phyloP scores from a whole-genome alignment of 2,329 filamentous ascomycete genomes.

The Diaporthe capsici region DNA sequence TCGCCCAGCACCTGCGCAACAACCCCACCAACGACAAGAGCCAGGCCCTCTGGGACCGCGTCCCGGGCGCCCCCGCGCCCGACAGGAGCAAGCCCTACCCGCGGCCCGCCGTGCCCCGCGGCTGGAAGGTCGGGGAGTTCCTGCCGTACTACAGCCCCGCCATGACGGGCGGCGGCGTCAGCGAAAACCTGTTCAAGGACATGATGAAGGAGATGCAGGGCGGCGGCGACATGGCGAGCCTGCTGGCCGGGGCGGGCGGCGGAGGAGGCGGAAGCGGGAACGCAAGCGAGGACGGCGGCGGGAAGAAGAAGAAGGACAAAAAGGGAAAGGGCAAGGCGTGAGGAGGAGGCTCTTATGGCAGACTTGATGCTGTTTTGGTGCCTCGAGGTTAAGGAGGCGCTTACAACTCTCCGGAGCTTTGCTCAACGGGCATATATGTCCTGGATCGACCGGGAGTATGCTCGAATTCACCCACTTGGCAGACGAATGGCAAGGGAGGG shows the following conservation, averaged over 20 bases:
- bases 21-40: constrained; percentile 82
- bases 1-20: constrained; percentile 80
- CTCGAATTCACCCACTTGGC: background rate
- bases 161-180: constrained; percentile 92
- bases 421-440: too few species aligned
- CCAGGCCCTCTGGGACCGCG: constrained; percentile 77
- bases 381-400: background rate
- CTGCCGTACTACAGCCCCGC: constrained; percentile 91
- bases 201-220: constrained; percentile 94
- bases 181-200: constrained; percentile 94
- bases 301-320: constrained; percentile 63
- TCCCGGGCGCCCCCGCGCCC: constrained; percentile 79
- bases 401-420: too few species aligned
- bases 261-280: constrained; percentile 46
- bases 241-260: constrained; percentile 48
- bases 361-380: background rate
- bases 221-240: constrained; percentile 54
- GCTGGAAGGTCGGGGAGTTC: constrained; percentile 90
- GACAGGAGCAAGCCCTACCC: constrained; percentile 76
- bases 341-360: constrained; percentile 4
- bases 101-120: constrained; percentile 81
- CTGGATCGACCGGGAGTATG: background rate
- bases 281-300: constrained; percentile 47
- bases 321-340: constrained; percentile 61
- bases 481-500: background rate